Base-by-base conservation (phyloP, 2,329 filamentous ascomycete genomes). In the Colletotrichum shisoi region DNA sequence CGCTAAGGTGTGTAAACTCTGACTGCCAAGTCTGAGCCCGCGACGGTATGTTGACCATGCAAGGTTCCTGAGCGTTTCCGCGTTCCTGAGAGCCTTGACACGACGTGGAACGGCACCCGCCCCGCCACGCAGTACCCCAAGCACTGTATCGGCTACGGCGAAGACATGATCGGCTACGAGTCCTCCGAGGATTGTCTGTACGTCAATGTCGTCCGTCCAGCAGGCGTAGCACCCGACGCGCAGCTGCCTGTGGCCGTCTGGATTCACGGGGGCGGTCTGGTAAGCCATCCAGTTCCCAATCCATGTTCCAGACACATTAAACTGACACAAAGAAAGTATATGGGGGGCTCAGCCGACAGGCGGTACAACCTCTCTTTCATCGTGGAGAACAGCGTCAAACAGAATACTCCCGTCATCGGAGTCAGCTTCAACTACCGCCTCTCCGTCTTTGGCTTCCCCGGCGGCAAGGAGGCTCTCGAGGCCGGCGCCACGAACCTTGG, bases 311-410 rank as follows among this genome's bases (percentile, higher is more conserved):
- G 37, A 27, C 24, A 45, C 49, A 27, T 21, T 4, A 12, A 34
- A 27, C 59, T 64, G 44, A 63, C 56, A 63, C 44, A 17, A 44
- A 9, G 15, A 21, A 53, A 68, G 24, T 68, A 39, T n/a, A 73
- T 74, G 73, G 76, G 76, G 2, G 72, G 72, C 17, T 73, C 72
- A 74, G 37, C 73, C 67, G 81, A 85, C 62, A 74, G 78, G 39
- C 79, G 86, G 34, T 90, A 90, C 72, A 89, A 89, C 70, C 78
- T 89, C 42, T 85, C 85, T 11, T 86, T 83, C 63, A 84, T 89
- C 39, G 84, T 89, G 2, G 72, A 81, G 15, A 79, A 82, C 45
- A 79, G 81, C 1, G 77, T 80, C 15, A 70, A 77, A 15, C 78
- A 83, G 19, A 78, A 78, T 48, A 82, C 80, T 42, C 83, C 81